A percentile compares a stretch with the other conserved stretches of the same genome.
Evolutionary conservation across 768 basidiomycete genomes (phyloP).

Genomic region (Gautieria morchelliformis): DNA sequence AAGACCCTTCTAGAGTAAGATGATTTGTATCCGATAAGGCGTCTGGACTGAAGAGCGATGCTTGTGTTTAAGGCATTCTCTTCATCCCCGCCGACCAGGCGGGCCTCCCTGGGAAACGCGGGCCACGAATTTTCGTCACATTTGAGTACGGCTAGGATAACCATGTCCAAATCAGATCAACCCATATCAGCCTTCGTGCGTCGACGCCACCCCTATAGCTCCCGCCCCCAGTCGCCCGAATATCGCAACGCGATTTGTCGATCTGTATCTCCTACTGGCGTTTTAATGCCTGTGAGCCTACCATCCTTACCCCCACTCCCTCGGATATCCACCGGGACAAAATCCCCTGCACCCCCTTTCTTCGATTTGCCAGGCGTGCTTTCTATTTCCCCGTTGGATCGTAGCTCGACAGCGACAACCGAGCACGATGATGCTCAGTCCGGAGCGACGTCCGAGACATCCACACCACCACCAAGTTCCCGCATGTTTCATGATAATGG

Average conservation of each 20-base stretch:
- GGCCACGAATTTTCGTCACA: not conserved
- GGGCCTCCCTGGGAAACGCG: not conserved
- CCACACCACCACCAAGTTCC: not conserved
- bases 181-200: conserved; percentile 1
- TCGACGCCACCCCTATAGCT: not conserved
- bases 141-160: not conserved
- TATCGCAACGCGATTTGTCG: not conserved
- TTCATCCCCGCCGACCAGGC: not conserved
- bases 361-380: not conserved
- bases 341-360: not conserved
- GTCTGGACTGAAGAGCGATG: not conserved
- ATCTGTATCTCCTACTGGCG: not conserved
- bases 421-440: no score
- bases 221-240: not conserved
- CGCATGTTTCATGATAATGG: no score
- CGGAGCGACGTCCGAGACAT: not conserved
- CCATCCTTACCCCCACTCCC: not conserved
- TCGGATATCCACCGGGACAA: not conserved
- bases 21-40: not conserved
- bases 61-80: not conserved
- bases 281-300: not conserved
- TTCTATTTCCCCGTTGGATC: not conserved
- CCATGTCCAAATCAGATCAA: not conserved
- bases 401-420: no score
- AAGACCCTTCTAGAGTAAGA: not conserved